Conservation (phyloP, 768 basidiomycete genomes). For the Pisolithus microcarpus region DNA sequence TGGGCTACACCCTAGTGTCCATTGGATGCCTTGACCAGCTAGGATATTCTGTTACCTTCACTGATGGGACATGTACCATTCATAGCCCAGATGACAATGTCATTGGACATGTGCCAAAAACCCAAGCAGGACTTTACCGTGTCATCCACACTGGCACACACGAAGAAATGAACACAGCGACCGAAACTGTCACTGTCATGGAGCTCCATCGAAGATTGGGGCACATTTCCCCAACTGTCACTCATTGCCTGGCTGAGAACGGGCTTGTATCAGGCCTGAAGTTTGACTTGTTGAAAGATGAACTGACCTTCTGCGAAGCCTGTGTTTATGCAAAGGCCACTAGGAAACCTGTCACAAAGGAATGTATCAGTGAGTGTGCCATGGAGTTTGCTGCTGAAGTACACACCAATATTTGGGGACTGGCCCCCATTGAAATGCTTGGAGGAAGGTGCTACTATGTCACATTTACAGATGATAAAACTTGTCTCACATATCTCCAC, state of each 20-base stretch:
- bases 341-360: constrained; percentile 19
- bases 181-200: background rate
- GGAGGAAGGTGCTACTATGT: constrained; percentile 3
- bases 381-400: background rate
- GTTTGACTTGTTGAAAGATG: constrained; percentile 9
- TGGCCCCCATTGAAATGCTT: background rate
- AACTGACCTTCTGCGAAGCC: constrained; percentile 19
- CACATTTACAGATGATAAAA: constrained; percentile 6
- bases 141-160: background rate
- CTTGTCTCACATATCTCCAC: background rate
- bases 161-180: background rate
- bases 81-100: background rate
- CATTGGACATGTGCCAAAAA: background rate
- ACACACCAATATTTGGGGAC: constrained; percentile 7
- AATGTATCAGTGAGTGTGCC: background rate
- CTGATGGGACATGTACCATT: background rate
- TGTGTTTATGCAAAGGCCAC: constrained; percentile 23
- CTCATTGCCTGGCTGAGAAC: constrained; percentile 17
- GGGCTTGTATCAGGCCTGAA: constrained; percentile 27
- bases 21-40: too few species aligned
- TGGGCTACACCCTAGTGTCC: too few species aligned
- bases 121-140: background rate
- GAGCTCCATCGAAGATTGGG: background rate
- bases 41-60: background rate
- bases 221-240: constrained; percentile 5